These are phyloP conservation scores for Pseudonectria buxi DNA, from an alignment of 2,329 filamentous ascomycete species.

Conservation along the genomic window DNA sequence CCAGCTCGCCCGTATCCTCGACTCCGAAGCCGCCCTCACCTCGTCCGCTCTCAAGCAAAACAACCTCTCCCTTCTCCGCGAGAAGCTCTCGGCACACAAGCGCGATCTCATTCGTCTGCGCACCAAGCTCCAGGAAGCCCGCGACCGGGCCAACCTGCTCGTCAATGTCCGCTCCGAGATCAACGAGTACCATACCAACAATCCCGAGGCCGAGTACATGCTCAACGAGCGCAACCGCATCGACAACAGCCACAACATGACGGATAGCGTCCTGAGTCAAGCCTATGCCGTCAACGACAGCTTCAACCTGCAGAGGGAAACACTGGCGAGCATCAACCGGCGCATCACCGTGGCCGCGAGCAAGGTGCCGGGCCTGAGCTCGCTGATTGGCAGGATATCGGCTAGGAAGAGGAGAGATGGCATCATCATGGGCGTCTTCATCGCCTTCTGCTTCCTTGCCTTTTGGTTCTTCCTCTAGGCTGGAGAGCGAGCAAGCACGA, in stretches of 20 bases:
- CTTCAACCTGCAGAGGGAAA: slow-evolving; percentile 82
- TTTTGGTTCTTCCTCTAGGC: slow-evolving; percentile 69
- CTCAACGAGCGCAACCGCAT: slow-evolving; percentile 78
- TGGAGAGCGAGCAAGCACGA: slow-evolving; percentile 1
- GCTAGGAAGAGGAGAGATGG: slow-evolving; percentile 92
- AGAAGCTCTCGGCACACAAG: slow-evolving; percentile 81
- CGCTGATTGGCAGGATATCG: slow-evolving; percentile 84
- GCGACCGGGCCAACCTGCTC: slow-evolving; percentile 83
- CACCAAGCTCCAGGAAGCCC: slow-evolving; percentile 65
- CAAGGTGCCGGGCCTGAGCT: slow-evolving; percentile 88
- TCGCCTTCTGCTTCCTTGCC: slow-evolving; percentile 85
- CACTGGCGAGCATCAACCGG: slow-evolving; percentile 78
- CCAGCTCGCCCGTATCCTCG: slow-evolving; percentile 81
- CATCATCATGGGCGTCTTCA: slow-evolving; percentile 84
- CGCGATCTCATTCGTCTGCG: slow-evolving; percentile 74
- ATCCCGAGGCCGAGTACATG: slow-evolving; percentile 94
- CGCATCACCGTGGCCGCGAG: slow-evolving; percentile 84
- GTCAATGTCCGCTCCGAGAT: slow-evolving; percentile 90
- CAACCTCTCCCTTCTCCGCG: slow-evolving; percentile 84
- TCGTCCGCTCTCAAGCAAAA: slow-evolving; percentile 95
- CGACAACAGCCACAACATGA: slow-evolving; percentile 83
- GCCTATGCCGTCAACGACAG: slow-evolving; percentile 95
- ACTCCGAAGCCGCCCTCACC: slow-evolving; percentile 81
- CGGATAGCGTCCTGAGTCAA: slow-evolving; percentile 86
- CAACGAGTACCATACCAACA: slow-evolving; percentile 74